Evolutionary conservation across 371 early-diverging fungal genomes (phyloP).

Genomic region (Funneliformis caledonium): DNA sequence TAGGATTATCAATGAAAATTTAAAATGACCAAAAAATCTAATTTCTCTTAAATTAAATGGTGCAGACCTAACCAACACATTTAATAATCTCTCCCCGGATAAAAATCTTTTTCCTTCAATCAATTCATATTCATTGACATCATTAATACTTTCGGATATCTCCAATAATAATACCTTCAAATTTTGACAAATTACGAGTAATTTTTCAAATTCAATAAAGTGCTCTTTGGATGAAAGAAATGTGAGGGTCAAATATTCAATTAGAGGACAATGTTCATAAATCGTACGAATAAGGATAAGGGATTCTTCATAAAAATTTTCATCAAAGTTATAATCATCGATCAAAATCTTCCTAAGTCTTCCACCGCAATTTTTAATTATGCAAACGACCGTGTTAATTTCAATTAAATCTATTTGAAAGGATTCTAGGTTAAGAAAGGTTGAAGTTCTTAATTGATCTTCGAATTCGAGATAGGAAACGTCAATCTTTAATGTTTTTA

Average conservation of each 20-base stretch:
- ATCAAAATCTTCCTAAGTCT: background rate
- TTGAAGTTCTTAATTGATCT: background rate
- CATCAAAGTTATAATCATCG: background rate
- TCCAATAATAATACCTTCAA: background rate
- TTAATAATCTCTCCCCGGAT: background rate
- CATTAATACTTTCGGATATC: background rate
- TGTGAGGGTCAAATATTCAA: background rate
- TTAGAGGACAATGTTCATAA: background rate
- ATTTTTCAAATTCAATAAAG: background rate
- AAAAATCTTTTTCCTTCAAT: background rate
- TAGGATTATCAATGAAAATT: background rate
- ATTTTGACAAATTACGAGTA: background rate
- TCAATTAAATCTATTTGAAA: background rate
- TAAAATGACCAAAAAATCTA: background rate
- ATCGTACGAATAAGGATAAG: background rate
- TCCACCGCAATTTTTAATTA: background rate
- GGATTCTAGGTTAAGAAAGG: background rate
- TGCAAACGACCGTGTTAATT: background rate
- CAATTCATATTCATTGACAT: background rate
- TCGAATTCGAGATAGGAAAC: background rate
- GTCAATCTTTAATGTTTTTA: background rate
- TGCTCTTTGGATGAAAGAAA: background rate
- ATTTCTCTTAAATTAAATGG: background rate
- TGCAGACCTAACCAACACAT: background rate
- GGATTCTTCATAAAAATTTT: background rate